Evolutionary conservation across 495 filamentous ascomycete genomes (phyloP).

Genomic region (Neurospora sp.): DNA sequence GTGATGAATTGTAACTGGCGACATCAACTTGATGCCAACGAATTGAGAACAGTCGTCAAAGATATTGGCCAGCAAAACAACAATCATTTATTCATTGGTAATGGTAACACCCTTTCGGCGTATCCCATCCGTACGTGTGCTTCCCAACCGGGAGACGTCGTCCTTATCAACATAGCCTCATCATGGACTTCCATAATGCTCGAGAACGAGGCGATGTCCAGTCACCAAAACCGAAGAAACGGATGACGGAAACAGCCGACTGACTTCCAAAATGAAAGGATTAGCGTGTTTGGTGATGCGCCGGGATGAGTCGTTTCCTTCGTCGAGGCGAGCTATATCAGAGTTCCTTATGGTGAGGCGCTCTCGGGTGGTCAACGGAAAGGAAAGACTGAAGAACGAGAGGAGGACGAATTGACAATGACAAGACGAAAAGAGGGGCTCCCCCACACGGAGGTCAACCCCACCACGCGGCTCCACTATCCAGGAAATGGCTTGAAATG

Average conservation of each 20-base stretch:
- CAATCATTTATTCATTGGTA: too few relatives aligned
- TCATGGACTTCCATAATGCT: not conserved
- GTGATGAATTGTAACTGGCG: too few relatives aligned
- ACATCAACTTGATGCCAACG: too few relatives aligned
- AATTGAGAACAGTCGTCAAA: too few relatives aligned
- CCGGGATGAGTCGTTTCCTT: not conserved
- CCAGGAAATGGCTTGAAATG: accelerated
- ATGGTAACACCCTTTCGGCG: too few relatives aligned
- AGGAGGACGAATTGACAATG: not conserved
- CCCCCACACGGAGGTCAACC: not conserved
- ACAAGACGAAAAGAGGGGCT: not conserved
- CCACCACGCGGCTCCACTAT: not conserved
- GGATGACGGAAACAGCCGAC: not conserved
- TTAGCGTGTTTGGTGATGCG: not conserved
- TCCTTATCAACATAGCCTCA: not conserved
- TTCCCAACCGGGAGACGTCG: not conserved
- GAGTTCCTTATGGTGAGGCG: not conserved
- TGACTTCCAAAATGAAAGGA: not conserved
- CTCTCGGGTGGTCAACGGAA: not conserved
- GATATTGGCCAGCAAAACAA: too few relatives aligned
- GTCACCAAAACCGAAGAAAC: not conserved
- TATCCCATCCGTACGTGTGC: not conserved
- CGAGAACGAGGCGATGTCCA: not conserved
- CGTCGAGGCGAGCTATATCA: not conserved
- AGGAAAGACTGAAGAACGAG: not conserved